Evolutionary conservation across 192 early-diverging fungal species (phyloP).

Genomic region (Gigaspora rosea): DNA sequence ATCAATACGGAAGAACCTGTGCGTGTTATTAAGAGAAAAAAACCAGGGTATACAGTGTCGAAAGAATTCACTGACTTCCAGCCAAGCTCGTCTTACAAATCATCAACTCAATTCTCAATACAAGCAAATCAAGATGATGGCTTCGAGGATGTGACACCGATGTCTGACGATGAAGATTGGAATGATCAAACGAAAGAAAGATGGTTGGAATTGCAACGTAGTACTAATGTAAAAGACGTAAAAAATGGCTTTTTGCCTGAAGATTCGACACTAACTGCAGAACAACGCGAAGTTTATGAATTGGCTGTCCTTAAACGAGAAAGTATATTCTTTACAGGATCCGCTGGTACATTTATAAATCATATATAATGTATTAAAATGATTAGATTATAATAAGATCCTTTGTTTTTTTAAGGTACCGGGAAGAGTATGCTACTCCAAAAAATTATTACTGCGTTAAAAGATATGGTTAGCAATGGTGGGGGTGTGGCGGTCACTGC

Average conservation of each 20-base stretch:
- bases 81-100: too few relatives aligned
- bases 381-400: neutral
- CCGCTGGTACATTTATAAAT: constrained; percentile 33
- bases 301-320: constrained; percentile 40
- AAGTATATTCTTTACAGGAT: constrained; percentile 62
- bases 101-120: too few relatives aligned
- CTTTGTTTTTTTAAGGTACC: constrained; percentile 36
- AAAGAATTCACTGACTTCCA: too few relatives aligned
- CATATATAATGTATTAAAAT: neutral
- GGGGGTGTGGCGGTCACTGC: constrained; percentile 57
- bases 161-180: neutral
- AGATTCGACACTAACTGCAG: constrained; percentile 20
- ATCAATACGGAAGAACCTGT: too few relatives aligned
- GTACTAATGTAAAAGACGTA: neutral
- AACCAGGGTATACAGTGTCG: too few relatives aligned
- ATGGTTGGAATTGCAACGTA: neutral
- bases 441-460: constrained; percentile 43
- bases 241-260: neutral
- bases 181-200: neutral
- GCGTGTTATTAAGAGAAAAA: too few relatives aligned
- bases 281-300: constrained; percentile 37
- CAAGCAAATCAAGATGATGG: neutral
- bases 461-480: constrained; percentile 30
- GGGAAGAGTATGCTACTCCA: constrained; percentile 42
- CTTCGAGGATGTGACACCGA: neutral